Conservation (phyloP, 2,329 filamentous ascomycete species). For the Trichothecium roseum region DNA sequence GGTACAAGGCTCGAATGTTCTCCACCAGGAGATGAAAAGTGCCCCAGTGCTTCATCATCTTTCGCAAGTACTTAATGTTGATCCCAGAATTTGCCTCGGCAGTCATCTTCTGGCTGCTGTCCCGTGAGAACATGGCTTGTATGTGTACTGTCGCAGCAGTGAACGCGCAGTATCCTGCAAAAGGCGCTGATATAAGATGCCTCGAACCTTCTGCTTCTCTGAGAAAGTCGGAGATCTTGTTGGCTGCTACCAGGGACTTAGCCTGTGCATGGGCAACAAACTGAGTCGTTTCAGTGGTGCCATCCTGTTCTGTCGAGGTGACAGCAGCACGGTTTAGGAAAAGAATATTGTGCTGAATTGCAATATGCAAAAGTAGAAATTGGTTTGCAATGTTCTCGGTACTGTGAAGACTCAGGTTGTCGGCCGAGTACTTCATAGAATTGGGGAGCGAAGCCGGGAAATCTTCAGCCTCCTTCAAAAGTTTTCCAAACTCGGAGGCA, state of each 20-base stretch:
- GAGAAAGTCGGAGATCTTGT: slow-evolving; percentile 74
- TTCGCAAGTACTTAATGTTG: slow-evolving; percentile 82
- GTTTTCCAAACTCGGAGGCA: slow-evolving; percentile 58
- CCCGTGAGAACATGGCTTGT: slow-evolving; percentile 81
- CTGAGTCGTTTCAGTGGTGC: slow-evolving; percentile 45
- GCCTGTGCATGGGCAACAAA: slow-evolving; percentile 69
- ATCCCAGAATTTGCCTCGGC: slow-evolving; percentile 78
- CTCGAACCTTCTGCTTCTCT: slow-evolving; percentile 59
- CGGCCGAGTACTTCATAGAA: slow-evolving; percentile 60
- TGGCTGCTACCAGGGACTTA: slow-evolving; percentile 73
- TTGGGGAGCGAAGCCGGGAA: slow-evolving; percentile 62
- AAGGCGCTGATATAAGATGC: slow-evolving; percentile 77
- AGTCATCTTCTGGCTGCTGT: slow-evolving; percentile 60
- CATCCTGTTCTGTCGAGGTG: background rate
- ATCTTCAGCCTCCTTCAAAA: slow-evolving; percentile 61
- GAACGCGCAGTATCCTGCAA: slow-evolving; percentile 91
- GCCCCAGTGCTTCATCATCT: slow-evolving; percentile 97
- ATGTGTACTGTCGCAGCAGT: slow-evolving; percentile 92
- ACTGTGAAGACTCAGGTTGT: slow-evolving; percentile 77
- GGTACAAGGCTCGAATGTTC: slow-evolving; percentile 81
- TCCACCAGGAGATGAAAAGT: slow-evolving; percentile 98
- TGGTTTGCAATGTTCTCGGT: slow-evolving; percentile 83
- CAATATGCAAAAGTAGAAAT: slow-evolving; percentile 84
- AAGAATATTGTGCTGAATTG: slow-evolving; percentile 78
- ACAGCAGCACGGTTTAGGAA: slow-evolving; percentile 86